Conservation (phyloP, 805 yeast species). For the Cyberlindnera mississippiensis region DNA sequence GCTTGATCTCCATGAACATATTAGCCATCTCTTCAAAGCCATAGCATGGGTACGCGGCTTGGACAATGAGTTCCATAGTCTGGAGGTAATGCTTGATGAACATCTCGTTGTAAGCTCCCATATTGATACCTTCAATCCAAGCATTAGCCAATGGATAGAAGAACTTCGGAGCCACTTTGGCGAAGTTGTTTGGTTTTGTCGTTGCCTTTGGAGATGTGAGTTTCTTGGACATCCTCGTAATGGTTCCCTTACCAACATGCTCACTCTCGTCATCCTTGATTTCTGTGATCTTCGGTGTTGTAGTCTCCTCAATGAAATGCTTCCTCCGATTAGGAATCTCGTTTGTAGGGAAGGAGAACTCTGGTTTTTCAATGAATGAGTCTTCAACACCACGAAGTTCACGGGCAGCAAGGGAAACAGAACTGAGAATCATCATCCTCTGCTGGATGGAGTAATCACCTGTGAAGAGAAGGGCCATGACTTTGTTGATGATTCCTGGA, state of each 20-base stretch:
- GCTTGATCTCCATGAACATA: slow-evolving; percentile 27
- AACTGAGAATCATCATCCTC: slow-evolving; percentile 62
- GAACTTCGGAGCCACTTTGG: slow-evolving; percentile 38
- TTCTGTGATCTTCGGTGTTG: slow-evolving; percentile 16
- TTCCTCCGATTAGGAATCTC: slow-evolving; percentile 25
- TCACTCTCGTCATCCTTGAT: slow-evolving; percentile 12
- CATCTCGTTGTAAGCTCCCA: slow-evolving; percentile 50
- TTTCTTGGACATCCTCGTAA: slow-evolving; percentile 34
- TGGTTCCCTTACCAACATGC: slow-evolving; percentile 14
- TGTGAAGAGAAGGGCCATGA: slow-evolving; percentile 44
- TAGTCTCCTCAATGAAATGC: slow-evolving; percentile 13
- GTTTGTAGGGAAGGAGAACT: slow-evolving; percentile 32
- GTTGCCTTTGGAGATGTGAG: slow-evolving; percentile 19
- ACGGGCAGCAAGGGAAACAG: slow-evolving; percentile 68
- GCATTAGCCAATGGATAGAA: slow-evolving; percentile 51
- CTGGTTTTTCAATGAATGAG: slow-evolving; percentile 38
- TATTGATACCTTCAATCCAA: slow-evolving; percentile 51
- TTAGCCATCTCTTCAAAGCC: slow-evolving; percentile 35
- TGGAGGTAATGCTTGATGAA: slow-evolving; percentile 48
- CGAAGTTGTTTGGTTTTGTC: slow-evolving; percentile 29
- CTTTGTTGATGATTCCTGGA: slow-evolving; percentile 39
- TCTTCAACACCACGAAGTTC: slow-evolving; percentile 65
- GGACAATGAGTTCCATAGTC: slow-evolving; percentile 43
- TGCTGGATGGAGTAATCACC: slow-evolving; percentile 85
- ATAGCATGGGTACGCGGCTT: slow-evolving; percentile 44